Base-by-base conservation (phyloP, 441 rosid genomes). In the Codiaeum variegatum region DNA sequence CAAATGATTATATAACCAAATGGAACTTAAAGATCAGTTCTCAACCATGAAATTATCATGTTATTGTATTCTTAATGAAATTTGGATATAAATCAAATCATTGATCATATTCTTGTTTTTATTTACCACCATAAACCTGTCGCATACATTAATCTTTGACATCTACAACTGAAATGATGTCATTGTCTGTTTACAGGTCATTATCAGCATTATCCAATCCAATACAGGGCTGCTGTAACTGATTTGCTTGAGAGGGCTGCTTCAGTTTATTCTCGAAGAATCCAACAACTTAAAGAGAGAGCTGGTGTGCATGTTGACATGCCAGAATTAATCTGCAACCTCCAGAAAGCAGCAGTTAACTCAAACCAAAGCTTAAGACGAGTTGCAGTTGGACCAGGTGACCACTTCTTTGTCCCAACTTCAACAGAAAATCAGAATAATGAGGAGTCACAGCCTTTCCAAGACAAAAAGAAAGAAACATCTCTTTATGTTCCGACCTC, bases 351-450 rank as follows among this genome's bases (percentile, higher is more conserved):
- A n/a, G 98, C 97, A 15, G 96, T 86, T 67, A 81, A 82, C 78
- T 94, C 99, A 59, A 92, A 91, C 83, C 88, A 91, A 81, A 91
- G 99, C 83, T 77, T 92, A 65, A 86, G 84, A 78, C 88, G 94
- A 85, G 93, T 92, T 49, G 91, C 97, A 12, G 78, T 83, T 24
- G 91, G 87, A 13, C 99, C 96, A 72, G 67, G 86, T 72, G 97
- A 94, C 77, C 91, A 92, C 77, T 89, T 92, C 80, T 94, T 87
- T 80, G 82, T 88, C 75, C 94, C 96, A 29, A 88, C 89, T 70
- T 88, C 94, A 62, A 85, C 83, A 0, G 87, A 84, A 42, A 77
- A 86, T 66, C 84, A 78, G 52, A 74, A 64, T 73, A 75, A 52
- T 68, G 64, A 72, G 40, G 81, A 83, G 34, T 78, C 89, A 21